Base-by-base conservation (phyloP, 176 grass and related monocot species). In the barley (Hordeum vulgare) region DNA sequence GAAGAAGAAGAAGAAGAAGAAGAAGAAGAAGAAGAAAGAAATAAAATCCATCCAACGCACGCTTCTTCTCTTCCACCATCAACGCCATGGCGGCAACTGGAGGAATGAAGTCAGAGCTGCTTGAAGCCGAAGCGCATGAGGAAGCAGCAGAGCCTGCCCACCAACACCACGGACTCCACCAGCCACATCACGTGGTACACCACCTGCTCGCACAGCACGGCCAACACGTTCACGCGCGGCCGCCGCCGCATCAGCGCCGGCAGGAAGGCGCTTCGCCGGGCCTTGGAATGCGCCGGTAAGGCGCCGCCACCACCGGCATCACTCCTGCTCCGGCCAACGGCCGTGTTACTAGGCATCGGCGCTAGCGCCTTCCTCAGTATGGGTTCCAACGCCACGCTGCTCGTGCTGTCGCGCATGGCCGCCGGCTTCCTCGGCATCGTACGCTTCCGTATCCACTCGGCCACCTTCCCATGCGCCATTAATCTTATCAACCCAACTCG, bases 131-230 rank as follows among this genome's bases (percentile, higher is more conserved):
- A 94, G 54, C 92, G 89, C 83, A 87, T 21, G 80, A 94, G 83
- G 87, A 94, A 94, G 80, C 87, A 58, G 57, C 73, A 23, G 20
- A 94, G 84, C 80, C 81, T 78, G 3, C 65, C 79, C 18, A 94
- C 70, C 27, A 94, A 83, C 39, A 94, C 92, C 10, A 94, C 61
- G 35, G 89, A 90, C 80, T 94, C 89, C 6, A 91, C 78, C 40
- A 94, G 25, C 92, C 92, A 94, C 49, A 94, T 83, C 85, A 94
- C 68, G 61, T 91, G 80, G 89, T 80, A 94, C 39, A 65, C 79
- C 61, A 53, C 84, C 53, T 85, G 62, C 72, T 60, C 68, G 51
- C 80, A 88, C 59, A 89, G 54, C 70, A 60, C 64, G 6, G 75
- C 76, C 67, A 89, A 9, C 66, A 51, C 73, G 60, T 83, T 45